Base-by-base conservation (phyloP, 2,329 filamentous ascomycete genomes). In the Pseudocercospora ulei region DNA sequence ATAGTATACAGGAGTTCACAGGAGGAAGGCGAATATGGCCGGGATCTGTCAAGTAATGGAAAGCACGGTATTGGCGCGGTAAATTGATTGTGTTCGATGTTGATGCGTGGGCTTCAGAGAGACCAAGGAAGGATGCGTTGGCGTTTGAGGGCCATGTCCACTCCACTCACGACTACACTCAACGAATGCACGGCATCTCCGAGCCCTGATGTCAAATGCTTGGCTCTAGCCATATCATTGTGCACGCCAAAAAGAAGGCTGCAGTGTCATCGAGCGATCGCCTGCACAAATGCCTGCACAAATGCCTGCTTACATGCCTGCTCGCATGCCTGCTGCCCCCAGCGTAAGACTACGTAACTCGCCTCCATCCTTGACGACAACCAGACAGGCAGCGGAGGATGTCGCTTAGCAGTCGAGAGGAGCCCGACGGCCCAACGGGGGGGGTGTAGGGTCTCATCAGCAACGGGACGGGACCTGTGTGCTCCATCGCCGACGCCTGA, bases 331-430 rank as follows among this genome's bases (percentile, higher is more conserved):
- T n/a, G n/a, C 28, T 14, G n/a, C 28, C 9, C 20, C 17, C 16
- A 19, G 18, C 11, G 11, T 22, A 7, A 33, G 20, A 9, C 18
- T n/a, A 33, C 18, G 30, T 19, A 33, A 22, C 6, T 33, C 18
- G 19, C n/a, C 30, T 20, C 9, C n/a, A 23, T 9, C 30, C 30
- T 30, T 33, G 30, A 20, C 11, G 23, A 33, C 30, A 33, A 33
- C 30, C 30, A 33, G 30, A 33, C 30, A 33, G 18, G 30, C 18
- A 4, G 9, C 4, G 17, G 30, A 22, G 23, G 30, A 33, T 8
- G 17, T 33, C 30, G 30, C 30, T 33, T 33, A 11, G 13, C n/a
- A 22, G 29, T 8, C 2, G 29, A 33, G 9, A 22, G 6, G 5
- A 19, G 7, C 17, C 17, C 11, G 23, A 11, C 5, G 1, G 19